These are phyloP conservation scores for Truncatella angustata DNA, from an alignment of 2,329 filamentous ascomycete species.

Conservation along the genomic window DNA sequence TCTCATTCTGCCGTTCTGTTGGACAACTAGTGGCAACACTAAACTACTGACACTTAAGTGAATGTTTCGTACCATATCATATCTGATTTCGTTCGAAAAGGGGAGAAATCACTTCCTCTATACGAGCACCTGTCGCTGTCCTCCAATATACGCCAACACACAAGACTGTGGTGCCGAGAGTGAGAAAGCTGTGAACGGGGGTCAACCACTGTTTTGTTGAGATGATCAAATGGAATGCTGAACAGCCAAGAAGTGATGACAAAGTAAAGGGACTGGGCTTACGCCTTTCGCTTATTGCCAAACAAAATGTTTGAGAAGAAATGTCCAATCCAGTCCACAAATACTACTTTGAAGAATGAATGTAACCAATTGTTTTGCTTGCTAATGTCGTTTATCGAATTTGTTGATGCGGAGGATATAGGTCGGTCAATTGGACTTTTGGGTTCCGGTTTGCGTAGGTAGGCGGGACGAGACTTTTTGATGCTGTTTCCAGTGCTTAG, in stretches of 20 bases:
- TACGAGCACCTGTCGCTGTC: neutral
- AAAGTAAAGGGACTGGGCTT: slow-evolving; percentile 16
- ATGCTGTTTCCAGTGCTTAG: slow-evolving; percentile 7
- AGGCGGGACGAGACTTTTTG: neutral
- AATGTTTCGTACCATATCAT: too few species aligned
- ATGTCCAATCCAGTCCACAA: slow-evolving; percentile 39
- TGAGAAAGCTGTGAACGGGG: slow-evolving; percentile 3
- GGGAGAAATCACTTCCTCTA: too few species aligned
- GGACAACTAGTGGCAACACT: too few species aligned
- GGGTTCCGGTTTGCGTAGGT: slow-evolving; percentile 17
- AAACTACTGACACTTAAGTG: too few species aligned
- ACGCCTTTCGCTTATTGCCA: slow-evolving; percentile 27
- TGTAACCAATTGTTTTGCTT: slow-evolving; percentile 30
- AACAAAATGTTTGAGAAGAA: slow-evolving; percentile 33
- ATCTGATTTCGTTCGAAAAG: too few species aligned
- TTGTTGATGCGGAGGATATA: slow-evolving; percentile 18
- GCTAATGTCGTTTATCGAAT: slow-evolving; percentile 17
- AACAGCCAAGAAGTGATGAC: neutral
- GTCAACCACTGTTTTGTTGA: neutral
- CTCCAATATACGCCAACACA: slow-evolving; percentile 7
- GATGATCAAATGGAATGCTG: too few species aligned
- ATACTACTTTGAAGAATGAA: slow-evolving; percentile 31
- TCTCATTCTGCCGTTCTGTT: too few species aligned
- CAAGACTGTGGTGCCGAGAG: slow-evolving; percentile 7
- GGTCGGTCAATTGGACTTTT: slow-evolving; percentile 12